These are phyloP conservation scores for Diaporthe humulicola DNA, from an alignment of 2,329 filamentous ascomycete species.

Conservation along the genomic window DNA sequence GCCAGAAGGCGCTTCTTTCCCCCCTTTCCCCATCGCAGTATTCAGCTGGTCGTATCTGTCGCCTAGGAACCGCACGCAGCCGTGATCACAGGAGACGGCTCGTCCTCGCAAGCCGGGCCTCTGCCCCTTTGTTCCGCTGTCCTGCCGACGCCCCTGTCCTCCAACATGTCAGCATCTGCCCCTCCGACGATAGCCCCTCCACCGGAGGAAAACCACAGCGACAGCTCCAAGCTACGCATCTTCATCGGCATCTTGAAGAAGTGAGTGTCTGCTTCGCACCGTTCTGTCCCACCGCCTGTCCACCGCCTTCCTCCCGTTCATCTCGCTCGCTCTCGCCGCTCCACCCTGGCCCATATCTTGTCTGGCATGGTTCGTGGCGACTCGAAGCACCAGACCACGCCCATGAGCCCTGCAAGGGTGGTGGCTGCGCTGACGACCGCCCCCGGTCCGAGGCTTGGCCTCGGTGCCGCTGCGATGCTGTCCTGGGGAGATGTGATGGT, in stretches of 20 bases:
- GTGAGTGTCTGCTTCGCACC: conserved; percentile 63
- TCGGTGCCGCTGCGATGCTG: background rate
- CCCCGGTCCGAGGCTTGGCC: background rate
- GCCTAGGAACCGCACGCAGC: conserved; percentile 1
- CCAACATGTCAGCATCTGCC: conserved; percentile 51
- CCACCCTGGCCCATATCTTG: background rate
- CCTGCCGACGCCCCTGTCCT: conserved; percentile 9
- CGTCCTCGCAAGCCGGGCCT: conserved; percentile 31
- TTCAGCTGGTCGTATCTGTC: background rate
- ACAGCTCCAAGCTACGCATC: conserved; percentile 89
- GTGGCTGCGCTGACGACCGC: background rate
- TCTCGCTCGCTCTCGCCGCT: background rate
- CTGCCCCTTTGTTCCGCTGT: conserved; percentile 29
- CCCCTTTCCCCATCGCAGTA: background rate
- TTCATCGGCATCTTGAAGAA: conserved; percentile 90
- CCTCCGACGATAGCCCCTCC: conserved; percentile 44
- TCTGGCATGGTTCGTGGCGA: conserved; percentile 6
- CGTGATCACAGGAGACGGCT: conserved; percentile 1
- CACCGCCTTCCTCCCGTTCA: conserved; percentile 3
- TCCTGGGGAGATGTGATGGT: background rate
- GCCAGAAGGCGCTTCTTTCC: conserved; percentile 4
- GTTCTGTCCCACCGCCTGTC: background rate
- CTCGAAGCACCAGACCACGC: background rate
- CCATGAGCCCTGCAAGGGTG: background rate
- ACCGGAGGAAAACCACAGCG: conserved; percentile 71